Conservation (phyloP, 2,329 filamentous ascomycete species). For the Didymella sp. region DNA sequence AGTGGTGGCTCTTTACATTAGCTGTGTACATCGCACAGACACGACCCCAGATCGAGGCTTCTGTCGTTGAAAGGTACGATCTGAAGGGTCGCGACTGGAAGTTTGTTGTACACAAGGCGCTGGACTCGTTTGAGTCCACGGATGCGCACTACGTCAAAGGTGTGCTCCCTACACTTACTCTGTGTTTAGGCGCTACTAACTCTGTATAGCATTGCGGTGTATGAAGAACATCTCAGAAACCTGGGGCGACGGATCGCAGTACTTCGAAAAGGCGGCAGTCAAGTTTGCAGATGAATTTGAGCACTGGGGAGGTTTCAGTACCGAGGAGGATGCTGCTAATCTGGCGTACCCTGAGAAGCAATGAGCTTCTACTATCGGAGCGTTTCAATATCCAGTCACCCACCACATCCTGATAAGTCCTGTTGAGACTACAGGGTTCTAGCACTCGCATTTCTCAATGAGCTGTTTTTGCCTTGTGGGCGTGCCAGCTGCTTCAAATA, state of each 20-base stretch:
- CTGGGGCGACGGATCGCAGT: conserved; percentile 73
- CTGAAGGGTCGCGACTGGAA: conserved; percentile 75
- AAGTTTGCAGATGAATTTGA: conserved; percentile 76
- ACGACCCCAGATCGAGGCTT: conserved; percentile 74
- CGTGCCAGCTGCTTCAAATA: too few relatives aligned
- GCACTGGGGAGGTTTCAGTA: conserved; percentile 66
- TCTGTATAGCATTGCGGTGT: conserved; percentile 66
- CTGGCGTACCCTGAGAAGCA: conserved; percentile 35
- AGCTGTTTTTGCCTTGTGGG: too few relatives aligned
- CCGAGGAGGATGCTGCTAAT: conserved; percentile 32
- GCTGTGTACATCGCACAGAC: conserved; percentile 78
- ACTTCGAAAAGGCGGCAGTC: conserved; percentile 72
- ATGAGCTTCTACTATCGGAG: conserved; percentile 5
- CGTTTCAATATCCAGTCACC: neutral
- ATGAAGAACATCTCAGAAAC: conserved; percentile 76
- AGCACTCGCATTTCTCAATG: too few relatives aligned
- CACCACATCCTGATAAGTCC: neutral
- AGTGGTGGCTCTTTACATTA: conserved; percentile 89
- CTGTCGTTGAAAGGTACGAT: conserved; percentile 64
- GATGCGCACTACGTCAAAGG: conserved; percentile 90
- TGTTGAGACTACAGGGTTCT: neutral
- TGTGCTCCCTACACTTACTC: conserved; percentile 38
- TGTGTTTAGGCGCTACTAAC: conserved; percentile 3
- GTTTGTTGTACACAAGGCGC: conserved; percentile 73
- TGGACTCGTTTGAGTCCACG: conserved; percentile 70